Percentiles rank a stretch among this genome's conserved stretches.
Evolutionary conservation across 2,329 filamentous ascomycete species (phyloP).

Genomic region (Beauveria australis): DNA sequence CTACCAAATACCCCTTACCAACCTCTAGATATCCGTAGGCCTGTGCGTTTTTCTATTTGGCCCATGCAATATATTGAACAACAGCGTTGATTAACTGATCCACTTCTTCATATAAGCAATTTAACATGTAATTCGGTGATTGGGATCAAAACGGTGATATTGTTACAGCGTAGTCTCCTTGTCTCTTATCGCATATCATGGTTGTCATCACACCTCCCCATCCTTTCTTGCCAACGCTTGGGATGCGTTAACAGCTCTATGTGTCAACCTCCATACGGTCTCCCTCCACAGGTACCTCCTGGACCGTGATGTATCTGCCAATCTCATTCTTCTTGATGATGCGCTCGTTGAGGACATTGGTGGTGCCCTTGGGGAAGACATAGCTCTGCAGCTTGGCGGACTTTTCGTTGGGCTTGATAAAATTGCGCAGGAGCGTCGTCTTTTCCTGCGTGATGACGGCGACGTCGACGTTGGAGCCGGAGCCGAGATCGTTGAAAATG

Average conservation of each 20-base stretch:
- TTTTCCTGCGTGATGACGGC: conserved; percentile 93
- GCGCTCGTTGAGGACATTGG: conserved; percentile 91
- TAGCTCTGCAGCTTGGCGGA: conserved; percentile 90
- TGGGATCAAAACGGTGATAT: conserved; percentile 7
- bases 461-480: conserved; percentile 94
- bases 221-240: background rate
- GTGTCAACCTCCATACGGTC: conserved; percentile 64
- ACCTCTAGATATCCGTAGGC: background rate
- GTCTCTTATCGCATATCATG: background rate
- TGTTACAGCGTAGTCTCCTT: conserved; percentile 7
- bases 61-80: background rate
- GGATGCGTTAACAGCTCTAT: conserved; percentile 25
- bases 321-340: conserved; percentile 91
- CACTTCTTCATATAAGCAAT: background rate
- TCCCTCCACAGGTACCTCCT: conserved; percentile 67
- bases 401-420: conserved; percentile 86
- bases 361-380: conserved; percentile 84
- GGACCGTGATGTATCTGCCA: conserved; percentile 85
- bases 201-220: background rate
- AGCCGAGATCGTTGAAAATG: conserved; percentile 98
- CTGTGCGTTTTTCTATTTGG: background rate
- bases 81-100: background rate
- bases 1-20: background rate
- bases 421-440: conserved; percentile 88
- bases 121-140: background rate